Base-by-base conservation (phyloP, 2,329 filamentous ascomycete species). In the Trichoderma atrobrunneum region DNA sequence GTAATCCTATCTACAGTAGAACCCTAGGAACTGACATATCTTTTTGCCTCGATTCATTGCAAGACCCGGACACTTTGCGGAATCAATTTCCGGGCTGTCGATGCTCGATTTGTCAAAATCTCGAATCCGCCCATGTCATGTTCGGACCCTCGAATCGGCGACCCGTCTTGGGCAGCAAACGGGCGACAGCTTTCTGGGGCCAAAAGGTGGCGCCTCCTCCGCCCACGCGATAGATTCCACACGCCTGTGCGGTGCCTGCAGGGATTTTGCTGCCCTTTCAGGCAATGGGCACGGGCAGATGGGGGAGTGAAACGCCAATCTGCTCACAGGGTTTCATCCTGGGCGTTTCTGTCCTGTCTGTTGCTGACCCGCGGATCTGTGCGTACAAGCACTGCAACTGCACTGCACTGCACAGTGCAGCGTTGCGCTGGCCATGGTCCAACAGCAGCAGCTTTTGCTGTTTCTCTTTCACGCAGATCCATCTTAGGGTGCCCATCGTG, bases 121-220 rank as follows among this genome's bases (percentile, higher is more conserved):
- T 30, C 65, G 28, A 69, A 60, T 61, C 18, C 11, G 36, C 11
- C 62, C 28, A 34, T 60, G 57, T 60, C 28, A 34, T 60, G 57
- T 60, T 21, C 57, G 32, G 32, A 34, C n/a, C 34, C 67, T 70
- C 67, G 57, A 61, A 70, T 70, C 67, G 39, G 57, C 28, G 67
- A 62, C 67, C 57, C 57, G 32, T 62, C 57, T 70, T 62, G 67
- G 67, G 67, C 67, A 70, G 57, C 67, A 69, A 69, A 69, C 54
- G 56, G 34, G 65, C 65, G 54, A 51, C n/a, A 60, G 56, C 56
- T 36, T 28, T 32, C 32, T 66, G 54, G 65, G n/a, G 54, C 65
- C 24, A 60, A 61, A 24, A 18, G 26, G 28, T 43, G 65, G 67
- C 43, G 14, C 48, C 56, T 28, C 39, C 28, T 66, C 66, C 51